Base-by-base conservation (phyloP, 1,139 yeast genomes). In the Yamadazyma pseudoaaseri region DNA sequence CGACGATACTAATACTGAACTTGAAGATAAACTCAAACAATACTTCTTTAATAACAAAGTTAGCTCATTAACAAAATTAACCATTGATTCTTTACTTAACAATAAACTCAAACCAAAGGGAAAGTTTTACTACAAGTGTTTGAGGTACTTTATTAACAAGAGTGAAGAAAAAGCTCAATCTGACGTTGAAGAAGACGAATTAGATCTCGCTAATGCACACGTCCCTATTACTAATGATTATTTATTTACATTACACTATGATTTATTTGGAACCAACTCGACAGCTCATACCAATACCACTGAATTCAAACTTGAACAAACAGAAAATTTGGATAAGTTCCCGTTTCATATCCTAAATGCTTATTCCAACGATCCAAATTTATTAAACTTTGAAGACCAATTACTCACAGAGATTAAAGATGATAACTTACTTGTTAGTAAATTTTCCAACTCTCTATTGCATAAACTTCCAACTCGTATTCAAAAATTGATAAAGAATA, bases 1-100 rank as follows among this genome's bases (percentile, higher is more conserved):
- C 36, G 44, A 38, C 17, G 25, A 14, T 13, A 6, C 20, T 6
- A 38, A 56, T 22, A 36, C 38, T 13, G 36, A 43, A 2, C 45
- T 60, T 17, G 56, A 45, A 43, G 26, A 42, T 13, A 44, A 44
- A 23, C 47, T 58, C 18, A 53, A 52, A 23, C 52, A 56, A 4
- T 52, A 59, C 42, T 65, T 57, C 30, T 44, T 43, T 17, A 39
- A 45, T n/a, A 43, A 56, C 14, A 41, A 35, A 3, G 47, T 52
- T 12, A 52, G 59, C 28, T 57, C 70, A 31, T 53, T 77, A 44
- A 71, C 78, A n/a, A 74, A 68, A 47, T 46, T 70, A 16, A 62
- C 81, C 3, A 44, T 76, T 6, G 79, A 77, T 42, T 72, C 79
- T 62, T 58, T 80, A 11, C 54, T 73, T 20, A 61, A 73, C 11